A percentile compares a stretch with the other conserved stretches of the same genome.
phyloP scores from a whole-genome alignment of 768 basidiomycete species.

The Suillus subalutaceus region DNA sequence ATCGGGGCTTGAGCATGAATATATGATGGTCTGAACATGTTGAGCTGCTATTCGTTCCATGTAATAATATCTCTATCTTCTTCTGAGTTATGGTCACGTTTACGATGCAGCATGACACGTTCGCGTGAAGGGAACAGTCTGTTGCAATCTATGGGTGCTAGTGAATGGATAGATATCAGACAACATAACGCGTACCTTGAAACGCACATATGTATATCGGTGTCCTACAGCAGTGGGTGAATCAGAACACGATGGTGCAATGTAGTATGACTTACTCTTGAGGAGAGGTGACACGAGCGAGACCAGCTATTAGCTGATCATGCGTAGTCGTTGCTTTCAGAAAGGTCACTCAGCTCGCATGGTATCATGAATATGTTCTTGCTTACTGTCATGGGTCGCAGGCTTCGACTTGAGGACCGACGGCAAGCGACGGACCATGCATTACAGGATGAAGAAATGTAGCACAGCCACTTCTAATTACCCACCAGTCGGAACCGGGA shows the following conservation, averaged over 20 bases:
- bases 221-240: constrained; percentile 47
- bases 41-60: constrained; percentile 59
- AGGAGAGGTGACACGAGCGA: constrained; percentile 67
- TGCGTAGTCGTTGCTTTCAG: constrained; percentile 52
- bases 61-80: constrained; percentile 62
- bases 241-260: not conserved
- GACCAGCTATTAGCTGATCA: constrained; percentile 53
- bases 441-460: constrained; percentile 14
- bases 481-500: too few relatives aligned
- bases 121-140: constrained; percentile 74
- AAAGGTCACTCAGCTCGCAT: not conserved
- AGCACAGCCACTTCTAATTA: too few relatives aligned
- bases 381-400: constrained; percentile 35
- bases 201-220: constrained; percentile 81
- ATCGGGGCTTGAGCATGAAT: not conserved
- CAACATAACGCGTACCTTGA: constrained; percentile 41
- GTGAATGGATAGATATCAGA: not conserved
- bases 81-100: constrained; percentile 67
- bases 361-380: not conserved
- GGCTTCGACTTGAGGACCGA: constrained; percentile 37
- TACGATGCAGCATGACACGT: constrained; percentile 69
- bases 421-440: constrained; percentile 31
- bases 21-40: not conserved
- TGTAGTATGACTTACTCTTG: constrained; percentile 52
- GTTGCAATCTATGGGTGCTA: constrained; percentile 53